Conservation (phyloP, 2,329 filamentous ascomycete species). For the Pestalotiopsis sp. region DNA sequence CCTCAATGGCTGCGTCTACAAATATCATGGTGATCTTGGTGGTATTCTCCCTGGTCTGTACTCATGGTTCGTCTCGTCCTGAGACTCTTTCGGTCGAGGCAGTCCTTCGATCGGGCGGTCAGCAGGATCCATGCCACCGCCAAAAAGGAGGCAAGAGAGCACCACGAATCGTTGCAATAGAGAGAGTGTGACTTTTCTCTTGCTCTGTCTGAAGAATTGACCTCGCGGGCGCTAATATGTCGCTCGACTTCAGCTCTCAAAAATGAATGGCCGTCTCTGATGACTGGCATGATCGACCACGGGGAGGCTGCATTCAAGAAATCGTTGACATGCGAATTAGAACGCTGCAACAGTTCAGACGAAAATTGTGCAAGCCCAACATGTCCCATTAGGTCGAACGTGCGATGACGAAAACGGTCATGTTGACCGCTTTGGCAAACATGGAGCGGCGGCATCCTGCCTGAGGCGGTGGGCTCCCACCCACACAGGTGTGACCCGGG, state of each 20-base stretch:
- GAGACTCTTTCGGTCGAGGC: neutral
- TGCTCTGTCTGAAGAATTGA: neutral
- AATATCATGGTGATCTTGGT: too few relatives aligned
- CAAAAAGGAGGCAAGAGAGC: too few relatives aligned
- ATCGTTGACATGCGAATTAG: neutral
- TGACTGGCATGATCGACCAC: neutral
- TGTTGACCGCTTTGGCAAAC: slow-evolving; percentile 13
- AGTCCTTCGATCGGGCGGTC: too few relatives aligned
- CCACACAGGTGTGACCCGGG: neutral
- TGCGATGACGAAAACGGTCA: slow-evolving; percentile 8
- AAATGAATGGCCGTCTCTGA: neutral
- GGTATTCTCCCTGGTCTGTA: neutral
- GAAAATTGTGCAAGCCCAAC: slow-evolving; percentile 4
- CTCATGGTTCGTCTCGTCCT: neutral
- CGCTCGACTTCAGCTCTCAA: neutral
- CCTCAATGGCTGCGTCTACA: too few relatives aligned
- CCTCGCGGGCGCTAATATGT: neutral
- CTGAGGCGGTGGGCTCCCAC: neutral
- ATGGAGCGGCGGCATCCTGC: slow-evolving; percentile 2
- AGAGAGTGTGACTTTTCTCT: neutral
- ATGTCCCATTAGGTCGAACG: neutral
- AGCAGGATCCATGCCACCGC: too few relatives aligned
- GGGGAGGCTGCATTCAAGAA: slow-evolving; percentile 1
- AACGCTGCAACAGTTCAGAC: neutral
- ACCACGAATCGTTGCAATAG: too few relatives aligned